Evolutionary conservation across 2,329 filamentous ascomycete species (phyloP).

Genomic region (Alternaria infectoria): DNA sequence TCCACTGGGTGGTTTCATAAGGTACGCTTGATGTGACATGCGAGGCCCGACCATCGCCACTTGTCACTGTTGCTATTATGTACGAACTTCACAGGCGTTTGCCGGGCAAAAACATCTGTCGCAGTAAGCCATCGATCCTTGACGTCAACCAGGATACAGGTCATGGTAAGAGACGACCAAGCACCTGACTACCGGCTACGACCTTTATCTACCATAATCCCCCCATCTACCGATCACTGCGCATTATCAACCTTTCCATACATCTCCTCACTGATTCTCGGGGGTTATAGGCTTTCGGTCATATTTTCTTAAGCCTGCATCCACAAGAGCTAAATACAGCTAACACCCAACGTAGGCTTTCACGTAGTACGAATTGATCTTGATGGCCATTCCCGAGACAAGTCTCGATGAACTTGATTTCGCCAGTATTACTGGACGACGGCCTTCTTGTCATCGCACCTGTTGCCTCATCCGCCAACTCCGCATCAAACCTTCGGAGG

Average conservation of each 20-base stretch:
- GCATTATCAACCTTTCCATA: background rate
- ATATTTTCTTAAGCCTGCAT: background rate
- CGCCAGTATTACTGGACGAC: background rate
- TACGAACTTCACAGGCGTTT: background rate
- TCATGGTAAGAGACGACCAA: background rate
- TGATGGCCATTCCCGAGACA: background rate
- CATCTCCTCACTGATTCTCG: background rate
- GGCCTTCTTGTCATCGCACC: background rate
- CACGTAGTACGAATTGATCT: fast-evolving
- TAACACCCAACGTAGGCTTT: background rate
- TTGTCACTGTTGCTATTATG: background rate
- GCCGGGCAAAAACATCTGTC: background rate
- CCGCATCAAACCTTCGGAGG: fast-evolving
- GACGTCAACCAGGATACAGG: background rate
- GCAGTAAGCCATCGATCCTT: background rate
- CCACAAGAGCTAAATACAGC: background rate
- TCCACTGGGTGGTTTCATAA: background rate
- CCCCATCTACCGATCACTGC: background rate
- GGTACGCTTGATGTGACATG: background rate
- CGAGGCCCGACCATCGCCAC: background rate
- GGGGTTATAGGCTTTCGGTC: background rate
- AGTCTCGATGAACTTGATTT: background rate
- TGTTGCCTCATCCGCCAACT: background rate
- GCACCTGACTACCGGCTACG: background rate
- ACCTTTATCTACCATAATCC: background rate